Conservation (phyloP, 2,329 filamentous ascomycete species). For the Mycocentrospora acerina region DNA sequence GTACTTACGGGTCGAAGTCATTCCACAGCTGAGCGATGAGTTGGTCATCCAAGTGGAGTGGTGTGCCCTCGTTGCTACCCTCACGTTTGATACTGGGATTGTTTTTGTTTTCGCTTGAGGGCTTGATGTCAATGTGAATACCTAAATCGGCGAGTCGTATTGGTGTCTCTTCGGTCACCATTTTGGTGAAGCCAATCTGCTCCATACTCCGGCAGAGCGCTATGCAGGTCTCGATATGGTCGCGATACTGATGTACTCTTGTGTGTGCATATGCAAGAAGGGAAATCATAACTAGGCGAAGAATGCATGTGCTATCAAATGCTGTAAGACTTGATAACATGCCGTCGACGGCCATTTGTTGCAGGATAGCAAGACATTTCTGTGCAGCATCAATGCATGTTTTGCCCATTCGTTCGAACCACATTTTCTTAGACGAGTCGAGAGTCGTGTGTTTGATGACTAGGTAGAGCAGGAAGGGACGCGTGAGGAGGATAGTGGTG, state of each 20-base stretch:
- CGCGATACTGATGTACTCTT: conserved; percentile 25
- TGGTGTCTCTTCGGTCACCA: conserved; percentile 37
- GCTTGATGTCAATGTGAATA: conserved; percentile 12
- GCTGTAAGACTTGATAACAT: conserved; percentile 36
- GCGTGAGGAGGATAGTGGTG: conserved; percentile 35
- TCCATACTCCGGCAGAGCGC: conserved; percentile 28
- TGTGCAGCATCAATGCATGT: conserved; percentile 37
- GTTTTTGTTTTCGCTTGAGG: conserved; percentile 1
- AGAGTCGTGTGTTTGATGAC: conserved; percentile 31
- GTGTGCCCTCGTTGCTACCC: neutral
- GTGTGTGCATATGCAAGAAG: conserved; percentile 38
- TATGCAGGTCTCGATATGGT: conserved; percentile 29
- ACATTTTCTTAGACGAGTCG: conserved; percentile 28
- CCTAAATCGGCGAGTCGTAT: conserved; percentile 34
- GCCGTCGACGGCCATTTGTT: conserved; percentile 28
- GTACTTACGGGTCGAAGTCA: conserved; percentile 35
- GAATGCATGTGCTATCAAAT: conserved; percentile 39
- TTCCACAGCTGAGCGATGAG: conserved; percentile 35
- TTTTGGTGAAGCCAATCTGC: conserved; percentile 38
- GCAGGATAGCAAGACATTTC: conserved; percentile 28
- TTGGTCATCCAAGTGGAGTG: conserved; percentile 24
- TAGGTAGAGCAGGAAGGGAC: conserved; percentile 39
- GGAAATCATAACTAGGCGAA: conserved; percentile 38
- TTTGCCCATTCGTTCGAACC: conserved; percentile 38
- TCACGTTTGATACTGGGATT: neutral